Evolutionary conservation across 2,329 filamentous ascomycete species (phyloP).

Genomic region (Alternaria metachromatica): DNA sequence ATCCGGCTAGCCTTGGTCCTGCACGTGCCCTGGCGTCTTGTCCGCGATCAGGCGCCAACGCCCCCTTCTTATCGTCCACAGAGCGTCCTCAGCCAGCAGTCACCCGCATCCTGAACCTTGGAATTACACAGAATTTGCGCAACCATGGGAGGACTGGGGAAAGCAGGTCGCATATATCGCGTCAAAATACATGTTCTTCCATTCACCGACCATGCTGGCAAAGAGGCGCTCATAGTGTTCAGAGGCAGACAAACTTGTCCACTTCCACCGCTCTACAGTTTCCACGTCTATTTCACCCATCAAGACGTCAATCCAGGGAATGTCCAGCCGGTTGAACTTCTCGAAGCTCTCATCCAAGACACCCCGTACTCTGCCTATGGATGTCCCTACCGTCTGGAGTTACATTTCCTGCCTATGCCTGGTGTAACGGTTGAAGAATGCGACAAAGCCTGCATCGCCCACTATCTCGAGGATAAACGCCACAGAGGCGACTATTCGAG

Average conservation of each 20-base stretch:
- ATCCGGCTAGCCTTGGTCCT: not conserved
- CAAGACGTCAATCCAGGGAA: slow-evolving; percentile 10
- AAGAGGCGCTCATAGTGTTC: slow-evolving; percentile 14
- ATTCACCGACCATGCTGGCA: slow-evolving; percentile 15
- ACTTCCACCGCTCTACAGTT: slow-evolving; percentile 17
- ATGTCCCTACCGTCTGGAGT: not conserved
- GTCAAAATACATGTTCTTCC: slow-evolving; percentile 15
- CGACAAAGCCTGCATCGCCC: not conserved
- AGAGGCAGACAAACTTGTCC: slow-evolving; percentile 9
- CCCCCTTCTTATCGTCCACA: too few relatives aligned
- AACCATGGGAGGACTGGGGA: not conserved
- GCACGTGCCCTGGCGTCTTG: not conserved
- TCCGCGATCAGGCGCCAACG: not conserved
- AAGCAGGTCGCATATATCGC: slow-evolving; percentile 9
- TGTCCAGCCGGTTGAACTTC: slow-evolving; percentile 12
- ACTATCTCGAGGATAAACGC: not conserved
- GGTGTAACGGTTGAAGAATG: not conserved
- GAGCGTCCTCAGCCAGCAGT: too few relatives aligned
- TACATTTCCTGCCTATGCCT: not conserved
- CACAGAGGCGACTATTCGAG: not conserved
- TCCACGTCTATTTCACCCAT: slow-evolving; percentile 20
- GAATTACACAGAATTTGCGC: too few relatives aligned
- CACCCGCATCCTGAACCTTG: too few relatives aligned
- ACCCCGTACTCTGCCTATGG: slow-evolving; percentile 1
- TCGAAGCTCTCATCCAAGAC: slow-evolving; percentile 11